Conservation (phyloP, 345 rosid genomes). For the Chamaenerion angustifolium region DNA sequence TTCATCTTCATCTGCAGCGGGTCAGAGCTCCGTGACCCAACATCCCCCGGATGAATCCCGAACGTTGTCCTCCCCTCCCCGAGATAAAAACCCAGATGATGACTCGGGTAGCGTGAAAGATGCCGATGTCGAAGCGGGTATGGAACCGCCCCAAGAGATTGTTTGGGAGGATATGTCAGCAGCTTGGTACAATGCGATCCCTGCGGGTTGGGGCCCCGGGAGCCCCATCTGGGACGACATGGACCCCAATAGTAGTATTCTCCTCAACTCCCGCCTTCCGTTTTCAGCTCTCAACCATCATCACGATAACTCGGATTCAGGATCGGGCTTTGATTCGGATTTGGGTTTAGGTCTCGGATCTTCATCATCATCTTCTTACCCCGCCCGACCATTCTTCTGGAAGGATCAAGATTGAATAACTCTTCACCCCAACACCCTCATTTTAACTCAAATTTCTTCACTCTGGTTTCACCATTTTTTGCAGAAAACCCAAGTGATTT, state of each 20-base stretch:
- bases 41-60: background rate
- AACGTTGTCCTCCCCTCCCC: constrained; percentile 2
- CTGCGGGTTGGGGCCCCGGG: constrained; percentile 80
- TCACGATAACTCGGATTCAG: constrained; percentile 7
- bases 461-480: constrained; percentile 23
- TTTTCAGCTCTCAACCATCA: constrained; percentile 24
- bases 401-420: constrained; percentile 28
- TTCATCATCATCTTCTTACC: constrained; percentile 38
- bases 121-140: constrained; percentile 12
- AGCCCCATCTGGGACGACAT: constrained; percentile 92
- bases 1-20: constrained; percentile 9
- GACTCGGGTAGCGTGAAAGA: constrained; percentile 2
- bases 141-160: constrained; percentile 28
- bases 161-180: constrained; percentile 70
- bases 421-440: background rate
- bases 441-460: background rate
- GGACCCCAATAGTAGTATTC: constrained; percentile 35
- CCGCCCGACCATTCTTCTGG: constrained; percentile 54
- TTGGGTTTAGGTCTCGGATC: constrained; percentile 18
- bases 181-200: constrained; percentile 73
- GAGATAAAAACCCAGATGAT: constrained; percentile 6
- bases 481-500: constrained; percentile 11
- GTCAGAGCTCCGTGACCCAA: constrained; percentile 1
- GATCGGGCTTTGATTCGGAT: constrained; percentile 11
- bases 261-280: constrained; percentile 35